A percentile compares a stretch with the other conserved stretches of the same genome.
Evolutionary conservation across 305 asterid species (phyloP).

Genomic region (Nicotiana rustica): DNA sequence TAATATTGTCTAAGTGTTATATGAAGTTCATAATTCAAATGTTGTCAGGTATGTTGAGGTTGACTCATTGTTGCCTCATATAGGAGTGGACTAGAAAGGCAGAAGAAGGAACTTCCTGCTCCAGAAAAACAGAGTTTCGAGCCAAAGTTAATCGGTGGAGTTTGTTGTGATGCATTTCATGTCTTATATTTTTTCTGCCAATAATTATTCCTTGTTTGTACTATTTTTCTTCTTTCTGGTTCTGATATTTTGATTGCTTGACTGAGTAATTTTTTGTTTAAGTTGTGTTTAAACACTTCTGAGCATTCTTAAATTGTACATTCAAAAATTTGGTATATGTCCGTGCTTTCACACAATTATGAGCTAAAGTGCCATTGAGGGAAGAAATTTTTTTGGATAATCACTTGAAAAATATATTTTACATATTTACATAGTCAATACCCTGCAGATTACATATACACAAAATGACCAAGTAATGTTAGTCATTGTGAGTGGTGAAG

Average conservation of each 20-base stretch:
- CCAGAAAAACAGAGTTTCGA: not conserved
- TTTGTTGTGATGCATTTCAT: not conserved
- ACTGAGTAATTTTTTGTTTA: not conserved
- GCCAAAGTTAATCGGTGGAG: not conserved
- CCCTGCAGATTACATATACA: not conserved
- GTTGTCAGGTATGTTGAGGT: not conserved
- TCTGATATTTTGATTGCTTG: not conserved
- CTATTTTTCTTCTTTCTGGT: not conserved
- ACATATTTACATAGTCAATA: too few relatives aligned
- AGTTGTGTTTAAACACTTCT: not conserved
- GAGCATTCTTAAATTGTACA: slow-evolving; percentile 5
- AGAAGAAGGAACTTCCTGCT: not conserved
- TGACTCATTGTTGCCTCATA: not conserved
- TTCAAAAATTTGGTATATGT: not conserved
- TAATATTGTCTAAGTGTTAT: too few relatives aligned
- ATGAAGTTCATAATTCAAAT: not conserved
- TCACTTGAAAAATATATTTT: not conserved
- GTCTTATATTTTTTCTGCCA: not conserved
- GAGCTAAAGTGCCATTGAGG: not conserved
- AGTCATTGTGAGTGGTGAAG: not conserved
- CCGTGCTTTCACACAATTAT: not conserved
- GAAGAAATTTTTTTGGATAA: not conserved
- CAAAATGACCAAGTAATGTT: too few relatives aligned
- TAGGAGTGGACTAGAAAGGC: not conserved
- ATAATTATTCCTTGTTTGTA: not conserved